phyloP scores from a whole-genome alignment of 2,329 filamentous ascomycete genomes.

The Hortaea werneckii region DNA sequence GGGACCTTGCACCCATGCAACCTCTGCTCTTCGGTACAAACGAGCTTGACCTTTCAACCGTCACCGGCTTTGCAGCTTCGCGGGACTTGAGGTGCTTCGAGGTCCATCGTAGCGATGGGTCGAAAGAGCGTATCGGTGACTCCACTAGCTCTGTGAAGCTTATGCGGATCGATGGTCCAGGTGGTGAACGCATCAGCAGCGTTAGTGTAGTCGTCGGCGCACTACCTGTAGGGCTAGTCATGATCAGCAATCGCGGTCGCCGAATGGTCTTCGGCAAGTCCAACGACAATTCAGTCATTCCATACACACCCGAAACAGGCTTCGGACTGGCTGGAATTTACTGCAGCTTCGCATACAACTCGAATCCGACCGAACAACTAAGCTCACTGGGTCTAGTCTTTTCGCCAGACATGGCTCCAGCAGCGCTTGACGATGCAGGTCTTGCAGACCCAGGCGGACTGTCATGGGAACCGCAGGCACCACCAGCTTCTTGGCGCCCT shows the following conservation, averaged over 20 bases:
- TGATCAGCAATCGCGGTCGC: neutral
- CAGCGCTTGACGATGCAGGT: neutral
- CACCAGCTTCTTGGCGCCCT: neutral
- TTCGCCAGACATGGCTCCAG: neutral
- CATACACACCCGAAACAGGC: neutral
- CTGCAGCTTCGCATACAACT: slow-evolving; percentile 1
- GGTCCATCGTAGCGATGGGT: neutral
- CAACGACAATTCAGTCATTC: neutral
- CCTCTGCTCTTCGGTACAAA: neutral
- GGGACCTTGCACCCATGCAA: neutral
- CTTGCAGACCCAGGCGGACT: neutral
- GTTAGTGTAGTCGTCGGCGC: neutral
- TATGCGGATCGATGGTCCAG: slow-evolving; percentile 1
- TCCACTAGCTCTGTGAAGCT: neutral
- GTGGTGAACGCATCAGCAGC: neutral
- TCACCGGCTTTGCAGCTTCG: neutral
- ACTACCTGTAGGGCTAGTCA: neutral
- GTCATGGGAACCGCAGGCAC: neutral
- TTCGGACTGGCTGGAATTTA: slow-evolving; percentile 1
- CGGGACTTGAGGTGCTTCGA: neutral
- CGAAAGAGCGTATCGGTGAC: neutral
- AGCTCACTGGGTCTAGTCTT: neutral
- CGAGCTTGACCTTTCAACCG: neutral
- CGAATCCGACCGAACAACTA: neutral
- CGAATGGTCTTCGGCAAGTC: neutral